These are phyloP conservation scores for Orbilia javanica DNA, from an alignment of 2,329 filamentous ascomycete species.

Conservation along the genomic window DNA sequence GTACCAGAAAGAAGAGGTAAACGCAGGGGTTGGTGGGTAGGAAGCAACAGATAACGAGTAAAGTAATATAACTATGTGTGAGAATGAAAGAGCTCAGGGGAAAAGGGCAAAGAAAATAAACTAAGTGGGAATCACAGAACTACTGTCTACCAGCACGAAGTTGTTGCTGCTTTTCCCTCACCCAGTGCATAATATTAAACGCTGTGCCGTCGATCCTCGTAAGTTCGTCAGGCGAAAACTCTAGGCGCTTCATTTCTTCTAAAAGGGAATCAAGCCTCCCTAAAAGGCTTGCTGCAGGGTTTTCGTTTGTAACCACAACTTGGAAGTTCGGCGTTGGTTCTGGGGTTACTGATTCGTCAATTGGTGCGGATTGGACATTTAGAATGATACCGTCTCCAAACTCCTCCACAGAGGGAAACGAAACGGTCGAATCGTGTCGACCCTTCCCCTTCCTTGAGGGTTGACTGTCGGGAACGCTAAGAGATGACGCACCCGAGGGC, in stretches of 20 bases:
- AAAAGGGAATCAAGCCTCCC: slow-evolving; percentile 40
- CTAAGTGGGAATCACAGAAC: background rate
- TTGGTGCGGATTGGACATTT: slow-evolving; percentile 1
- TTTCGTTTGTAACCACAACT: slow-evolving; percentile 25
- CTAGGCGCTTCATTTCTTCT: slow-evolving; percentile 35
- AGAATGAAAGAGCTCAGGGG: background rate
- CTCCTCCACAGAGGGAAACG: slow-evolving; percentile 33
- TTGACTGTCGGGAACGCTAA: slow-evolving; percentile 51
- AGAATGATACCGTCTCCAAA: slow-evolving; percentile 13
- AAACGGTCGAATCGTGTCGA: slow-evolving; percentile 20
- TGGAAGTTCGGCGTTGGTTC: slow-evolving; percentile 8
- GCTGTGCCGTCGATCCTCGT: slow-evolving; percentile 30
- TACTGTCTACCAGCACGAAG: slow-evolving; percentile 1
- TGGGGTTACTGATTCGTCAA: background rate
- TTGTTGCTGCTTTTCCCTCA: slow-evolving; percentile 42
- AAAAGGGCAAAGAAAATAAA: background rate
- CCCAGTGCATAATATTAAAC: slow-evolving; percentile 56
- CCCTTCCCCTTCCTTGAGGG: slow-evolving; percentile 12
- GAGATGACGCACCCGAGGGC: slow-evolving; percentile 45
- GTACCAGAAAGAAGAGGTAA: background rate
- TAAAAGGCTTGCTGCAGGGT: slow-evolving; percentile 15
- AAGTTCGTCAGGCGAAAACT: slow-evolving; percentile 44
- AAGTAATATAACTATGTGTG: slow-evolving; percentile 4
- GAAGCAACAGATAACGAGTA: background rate
- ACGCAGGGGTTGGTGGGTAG: background rate